Conservation (phyloP, 1,139 yeast species). For the Candida tetrigidarum region DNA sequence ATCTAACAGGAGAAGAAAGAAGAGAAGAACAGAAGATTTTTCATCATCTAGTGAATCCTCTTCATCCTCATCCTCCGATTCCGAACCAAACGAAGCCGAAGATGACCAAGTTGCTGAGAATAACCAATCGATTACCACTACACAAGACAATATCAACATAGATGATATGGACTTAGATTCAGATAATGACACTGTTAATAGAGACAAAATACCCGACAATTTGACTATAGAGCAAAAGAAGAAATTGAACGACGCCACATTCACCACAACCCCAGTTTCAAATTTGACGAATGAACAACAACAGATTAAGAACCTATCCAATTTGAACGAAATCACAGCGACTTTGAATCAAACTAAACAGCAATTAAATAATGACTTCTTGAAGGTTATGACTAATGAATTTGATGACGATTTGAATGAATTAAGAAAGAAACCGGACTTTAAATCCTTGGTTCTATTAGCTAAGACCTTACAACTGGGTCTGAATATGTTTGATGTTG, state of each 20-base stretch:
- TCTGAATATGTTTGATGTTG: constrained; percentile 66
- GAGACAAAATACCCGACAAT: constrained; percentile 19
- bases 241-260: constrained; percentile 29
- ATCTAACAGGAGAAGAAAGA: constrained; percentile 59
- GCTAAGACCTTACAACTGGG: constrained; percentile 73
- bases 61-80: constrained; percentile 32
- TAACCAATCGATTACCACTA: constrained; percentile 4
- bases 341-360: constrained; percentile 34
- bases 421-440: constrained; percentile 68
- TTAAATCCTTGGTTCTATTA: constrained; percentile 60
- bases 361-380: constrained; percentile 54
- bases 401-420: constrained; percentile 68
- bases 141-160: constrained; percentile 29
- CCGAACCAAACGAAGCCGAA: constrained; percentile 16
- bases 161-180: constrained; percentile 41
- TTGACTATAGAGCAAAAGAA: constrained; percentile 27
- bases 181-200: constrained; percentile 36
- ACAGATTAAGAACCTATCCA: constrained; percentile 21
- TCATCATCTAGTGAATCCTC: constrained; percentile 53
- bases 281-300: constrained; percentile 19
- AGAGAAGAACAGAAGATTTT: constrained; percentile 76
- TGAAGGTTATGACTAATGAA: constrained; percentile 58
- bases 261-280: constrained; percentile 29
- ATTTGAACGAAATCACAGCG: constrained; percentile 27
- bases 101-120: background rate